Conservation (phyloP, 148 eudicot species). For the Nepenthes mirabilis region DNA sequence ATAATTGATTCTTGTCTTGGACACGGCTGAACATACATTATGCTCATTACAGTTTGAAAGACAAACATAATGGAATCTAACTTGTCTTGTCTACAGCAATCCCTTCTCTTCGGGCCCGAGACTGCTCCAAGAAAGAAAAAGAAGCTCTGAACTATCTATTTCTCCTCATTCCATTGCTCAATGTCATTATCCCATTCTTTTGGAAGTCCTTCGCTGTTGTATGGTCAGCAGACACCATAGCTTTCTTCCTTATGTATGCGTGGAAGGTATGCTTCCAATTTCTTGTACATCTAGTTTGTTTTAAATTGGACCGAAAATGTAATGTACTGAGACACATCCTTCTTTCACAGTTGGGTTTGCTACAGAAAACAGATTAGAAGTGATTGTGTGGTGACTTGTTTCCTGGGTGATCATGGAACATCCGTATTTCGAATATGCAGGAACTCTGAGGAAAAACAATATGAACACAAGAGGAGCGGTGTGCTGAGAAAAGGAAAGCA, state of each 20-base stretch:
- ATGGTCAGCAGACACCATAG: conserved; percentile 88
- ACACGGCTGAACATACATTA: not conserved
- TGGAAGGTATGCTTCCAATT: conserved; percentile 60
- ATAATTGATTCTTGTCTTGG: not conserved
- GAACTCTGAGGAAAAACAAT: too few species aligned
- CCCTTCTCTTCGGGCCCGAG: conserved; percentile 95
- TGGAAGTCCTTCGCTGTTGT: conserved; percentile 90
- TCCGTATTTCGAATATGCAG: too few species aligned
- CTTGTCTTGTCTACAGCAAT: conserved; percentile 41
- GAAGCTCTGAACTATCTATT: conserved; percentile 97
- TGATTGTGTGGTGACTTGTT: too few species aligned
- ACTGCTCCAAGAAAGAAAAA: conserved; percentile 89
- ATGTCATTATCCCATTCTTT: conserved; percentile 82
- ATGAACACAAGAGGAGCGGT: too few species aligned
- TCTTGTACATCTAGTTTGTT: not conserved
- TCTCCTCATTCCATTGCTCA: conserved; percentile 66
- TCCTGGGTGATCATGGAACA: too few species aligned
- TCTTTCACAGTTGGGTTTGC: conserved; percentile 63
- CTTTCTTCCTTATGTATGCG: conserved; percentile 82
- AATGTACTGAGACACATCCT: not conserved
- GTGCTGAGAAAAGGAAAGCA: too few species aligned
- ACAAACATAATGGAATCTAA: not conserved
- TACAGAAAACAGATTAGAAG: conserved; percentile 36
- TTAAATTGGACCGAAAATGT: not conserved
- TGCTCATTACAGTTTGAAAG: not conserved